Evolutionary conservation across 2,329 filamentous ascomycete genomes (phyloP), one percentile per base, ranked within the genome.

Genomic region (Calycina marina): DNA sequence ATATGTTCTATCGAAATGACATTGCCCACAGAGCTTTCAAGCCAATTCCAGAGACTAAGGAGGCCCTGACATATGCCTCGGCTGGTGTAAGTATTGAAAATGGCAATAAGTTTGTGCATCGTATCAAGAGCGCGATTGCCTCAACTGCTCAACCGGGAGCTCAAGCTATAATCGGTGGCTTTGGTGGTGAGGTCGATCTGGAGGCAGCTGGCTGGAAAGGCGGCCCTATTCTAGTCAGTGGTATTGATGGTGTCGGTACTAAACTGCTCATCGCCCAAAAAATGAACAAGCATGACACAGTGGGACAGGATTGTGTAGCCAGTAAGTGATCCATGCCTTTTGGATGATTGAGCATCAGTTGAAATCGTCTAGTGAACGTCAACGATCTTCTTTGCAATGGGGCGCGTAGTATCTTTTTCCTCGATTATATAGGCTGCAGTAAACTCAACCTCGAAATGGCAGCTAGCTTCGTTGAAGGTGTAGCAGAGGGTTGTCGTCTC

Each of bases 321-420:
- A 96, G 20, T 22, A 22, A 22, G 20, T 22, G n/a, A 22, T n/a
- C 20, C n/a, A 22, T 22, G n/a, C n/a, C 20, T 22, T n/a, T 22
- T 9, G 8, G 20, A 22, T 2, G 8, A 22, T 22, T 3, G 20
- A 22, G 8, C 20, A 22, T 9, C n/a, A 22, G 8, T 22, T 22
- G 8, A 8, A 22, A 22, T 96, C 88, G 18, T 9, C 35, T n/a
- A 22, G 20, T 40, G 48, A 96, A 94, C 56, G 90, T 96, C 53
- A 98, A 98, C 56, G 90, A 98, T 51, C 68, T 98, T 0, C 77
- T 98, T 31, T 90, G 96, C 6, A 86, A 96, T 61, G 90, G 90
- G 34, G 90, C 90, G 9, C 83, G 90, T 46, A 86, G 90, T 2
- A 67, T 96, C 42, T 90, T 90, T 66, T 96, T 98, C 69, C 75